phyloP scores from a whole-genome alignment of 306 rosid genomes.

The Hylodesmum podocarpum region DNA sequence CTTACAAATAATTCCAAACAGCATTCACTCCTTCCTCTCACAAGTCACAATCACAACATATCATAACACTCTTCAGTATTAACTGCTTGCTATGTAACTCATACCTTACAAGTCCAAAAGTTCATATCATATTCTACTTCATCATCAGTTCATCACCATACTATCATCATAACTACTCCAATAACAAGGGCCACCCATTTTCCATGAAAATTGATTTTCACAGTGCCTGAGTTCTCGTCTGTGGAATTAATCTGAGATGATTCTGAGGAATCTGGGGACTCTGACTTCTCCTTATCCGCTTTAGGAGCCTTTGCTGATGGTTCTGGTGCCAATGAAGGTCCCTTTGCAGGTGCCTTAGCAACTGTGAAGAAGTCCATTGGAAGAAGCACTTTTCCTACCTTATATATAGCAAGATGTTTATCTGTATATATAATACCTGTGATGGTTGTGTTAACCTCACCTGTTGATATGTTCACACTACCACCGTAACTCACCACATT shows the following conservation, averaged over 20 bases:
- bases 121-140: no score
- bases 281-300: conserved; percentile 43
- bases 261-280: background rate
- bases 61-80: no score
- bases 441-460: conserved; percentile 60
- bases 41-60: no score
- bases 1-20: no score
- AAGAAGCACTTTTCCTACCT: conserved; percentile 54
- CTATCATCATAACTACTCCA: background rate
- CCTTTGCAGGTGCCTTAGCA: conserved; percentile 41
- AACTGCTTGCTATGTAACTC: no score
- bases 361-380: conserved; percentile 52
- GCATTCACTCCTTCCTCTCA: no score
- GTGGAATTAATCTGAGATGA: conserved; percentile 6
- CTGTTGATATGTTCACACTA: background rate
- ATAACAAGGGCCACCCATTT: conserved; percentile 20
- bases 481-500: conserved; percentile 50
- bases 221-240: background rate
- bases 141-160: no score
- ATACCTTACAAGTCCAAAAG: no score
- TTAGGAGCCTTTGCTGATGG: conserved; percentile 29
- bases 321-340: conserved; percentile 33
- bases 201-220: conserved; percentile 13
- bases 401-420: conserved; percentile 61
- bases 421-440: conserved; percentile 58